Percentiles rank a stretch among this genome's conserved stretches.
These are phyloP conservation scores for Cenchrus americanus DNA, from an alignment of 176 grass and related monocot genomes.

Conservation along the genomic window DNA sequence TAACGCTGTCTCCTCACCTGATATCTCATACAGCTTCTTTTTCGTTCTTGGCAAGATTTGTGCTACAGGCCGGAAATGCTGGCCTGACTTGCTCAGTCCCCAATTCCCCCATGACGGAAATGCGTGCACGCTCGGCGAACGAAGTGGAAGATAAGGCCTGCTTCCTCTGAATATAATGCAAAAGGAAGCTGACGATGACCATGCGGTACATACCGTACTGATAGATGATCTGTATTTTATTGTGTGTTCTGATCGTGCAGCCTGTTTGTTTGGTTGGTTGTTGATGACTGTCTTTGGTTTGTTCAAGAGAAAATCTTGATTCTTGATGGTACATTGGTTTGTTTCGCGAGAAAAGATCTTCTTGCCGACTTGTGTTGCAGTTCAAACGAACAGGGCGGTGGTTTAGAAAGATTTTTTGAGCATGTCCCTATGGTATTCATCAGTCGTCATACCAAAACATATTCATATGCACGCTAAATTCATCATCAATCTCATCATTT, in stretches of 20 bases:
- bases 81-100: background rate
- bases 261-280: no score
- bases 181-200: background rate
- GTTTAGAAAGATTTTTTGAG: no score
- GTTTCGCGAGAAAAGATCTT: no score
- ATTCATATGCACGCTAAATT: background rate
- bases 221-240: background rate
- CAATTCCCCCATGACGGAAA: conserved; percentile 39
- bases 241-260: background rate
- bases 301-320: no score
- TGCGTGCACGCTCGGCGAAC: background rate
- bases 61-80: background rate
- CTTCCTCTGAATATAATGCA: background rate
- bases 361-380: no score
- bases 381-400: no score
- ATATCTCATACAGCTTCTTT: background rate
- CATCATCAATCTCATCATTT: background rate
- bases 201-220: background rate
- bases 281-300: no score
- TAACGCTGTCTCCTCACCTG: background rate
- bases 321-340: no score
- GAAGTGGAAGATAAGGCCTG: conserved; percentile 4
- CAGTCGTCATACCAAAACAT: no score
- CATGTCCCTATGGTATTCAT: no score
- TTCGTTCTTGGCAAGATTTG: conserved; percentile 12